phyloP scores from a whole-genome alignment of 2,329 filamentous ascomycete species.

The Penicillium janthinellum region DNA sequence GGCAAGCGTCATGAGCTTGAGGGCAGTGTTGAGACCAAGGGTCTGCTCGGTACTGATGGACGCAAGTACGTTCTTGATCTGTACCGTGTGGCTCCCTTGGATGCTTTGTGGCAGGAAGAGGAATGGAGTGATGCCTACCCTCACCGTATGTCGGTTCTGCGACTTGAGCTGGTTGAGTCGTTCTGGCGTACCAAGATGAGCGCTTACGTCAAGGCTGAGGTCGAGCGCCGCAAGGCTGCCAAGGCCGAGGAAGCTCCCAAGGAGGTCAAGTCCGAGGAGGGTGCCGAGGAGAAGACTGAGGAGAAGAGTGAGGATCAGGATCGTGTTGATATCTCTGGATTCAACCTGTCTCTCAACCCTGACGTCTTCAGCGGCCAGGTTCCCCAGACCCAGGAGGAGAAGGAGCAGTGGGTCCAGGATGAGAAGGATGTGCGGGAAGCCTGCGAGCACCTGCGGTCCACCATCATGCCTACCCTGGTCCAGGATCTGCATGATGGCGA shows the following conservation, averaged over 20 bases:
- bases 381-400: slow-evolving; percentile 88
- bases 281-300: slow-evolving; percentile 54
- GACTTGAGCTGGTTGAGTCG: slow-evolving; percentile 84
- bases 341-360: slow-evolving; percentile 86
- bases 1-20: slow-evolving; percentile 86
- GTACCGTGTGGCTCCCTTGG: slow-evolving; percentile 90
- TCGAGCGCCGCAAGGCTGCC: slow-evolving; percentile 62
- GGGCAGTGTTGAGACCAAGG: slow-evolving; percentile 96
- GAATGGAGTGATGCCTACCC: slow-evolving; percentile 69
- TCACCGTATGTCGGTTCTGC: slow-evolving; percentile 92
- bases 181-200: slow-evolving; percentile 84
- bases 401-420: slow-evolving; percentile 76
- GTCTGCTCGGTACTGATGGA: slow-evolving; percentile 92
- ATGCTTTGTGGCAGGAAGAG: slow-evolving; percentile 88
- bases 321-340: slow-evolving; percentile 81
- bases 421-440: slow-evolving; percentile 86
- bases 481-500: slow-evolving; percentile 89
- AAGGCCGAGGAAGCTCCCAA: slow-evolving; percentile 44
- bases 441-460: slow-evolving; percentile 73
- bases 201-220: slow-evolving; percentile 80
- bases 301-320: slow-evolving; percentile 54
- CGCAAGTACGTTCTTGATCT: slow-evolving; percentile 97
- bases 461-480: slow-evolving; percentile 80
- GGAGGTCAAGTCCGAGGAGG: slow-evolving; percentile 36
- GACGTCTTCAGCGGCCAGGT: slow-evolving; percentile 92